Evolutionary conservation across 495 filamentous ascomycete genomes (phyloP), one percentile per base, ranked within the genome.

Genomic region (Xylaria telfairii): DNA sequence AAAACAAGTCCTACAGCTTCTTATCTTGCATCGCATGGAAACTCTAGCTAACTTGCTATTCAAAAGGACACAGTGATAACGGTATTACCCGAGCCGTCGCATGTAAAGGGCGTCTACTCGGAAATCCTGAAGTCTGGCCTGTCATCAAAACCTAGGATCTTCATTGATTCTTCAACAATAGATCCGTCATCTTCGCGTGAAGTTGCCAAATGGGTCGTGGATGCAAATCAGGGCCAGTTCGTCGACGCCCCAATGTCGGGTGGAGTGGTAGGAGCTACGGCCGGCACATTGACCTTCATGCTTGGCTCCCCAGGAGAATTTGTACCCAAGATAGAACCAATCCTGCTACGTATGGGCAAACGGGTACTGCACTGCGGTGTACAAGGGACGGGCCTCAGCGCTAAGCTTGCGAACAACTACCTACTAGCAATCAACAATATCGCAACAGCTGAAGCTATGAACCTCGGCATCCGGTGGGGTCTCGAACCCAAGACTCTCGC

Each of bases 371-470:
- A 97, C 75, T 90, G 94, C 71, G 95, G 95, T 0, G 84, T 85
- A 0, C 93, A 94, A 56, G 93, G 93, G 3, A 85, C 91, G 21
- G 95, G 95, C 3, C 85, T 98, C 0, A 90, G 91, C 3, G 93
- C 90, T 13, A 98, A 98, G 79, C 85, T 98, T 9, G 92, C 94
- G 34, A 98, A 98, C 80, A 98, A 98, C 76, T 97, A 97, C 77
- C 89, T 97, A 47, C 85, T 98, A 13, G 93, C 93, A 2, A 90
- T 98, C 68, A 95, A 93, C 79, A 98, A 97, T 76, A 95, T 98
- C 73, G 95, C 93, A 2, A 94, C 93, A 0, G 91, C 92, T 0
- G 95, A 98, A 80, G 95, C 93, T 0, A 97, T 98, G 94, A 94
- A 94, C 71, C 87, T 98, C 24, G 95, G 93, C 32, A 88, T 95